phyloP scores from a whole-genome alignment of 2,329 filamentous ascomycete genomes.

The Exophiala spinifera region DNA sequence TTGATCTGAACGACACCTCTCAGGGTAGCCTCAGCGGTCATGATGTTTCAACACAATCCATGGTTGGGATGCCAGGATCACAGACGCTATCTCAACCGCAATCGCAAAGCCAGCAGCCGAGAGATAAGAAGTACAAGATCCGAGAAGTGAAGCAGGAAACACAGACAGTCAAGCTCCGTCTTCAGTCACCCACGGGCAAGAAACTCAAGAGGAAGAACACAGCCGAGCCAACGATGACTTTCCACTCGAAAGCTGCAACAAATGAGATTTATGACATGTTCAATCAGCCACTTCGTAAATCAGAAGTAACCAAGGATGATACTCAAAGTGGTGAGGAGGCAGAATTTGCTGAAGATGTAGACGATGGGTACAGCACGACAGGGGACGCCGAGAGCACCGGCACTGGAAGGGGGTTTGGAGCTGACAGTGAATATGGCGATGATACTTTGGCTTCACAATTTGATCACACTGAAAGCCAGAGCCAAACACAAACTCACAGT shows the following conservation, averaged over 20 bases:
- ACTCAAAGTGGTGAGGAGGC: constrained; percentile 64
- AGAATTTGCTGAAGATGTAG: constrained; percentile 54
- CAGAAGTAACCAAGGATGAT: constrained; percentile 40
- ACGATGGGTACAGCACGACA: constrained; percentile 75
- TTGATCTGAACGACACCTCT: constrained; percentile 10
- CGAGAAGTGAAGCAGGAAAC: constrained; percentile 83
- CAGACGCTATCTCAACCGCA: constrained; percentile 23
- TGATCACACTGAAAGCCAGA: constrained; percentile 45
- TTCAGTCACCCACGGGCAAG: constrained; percentile 81
- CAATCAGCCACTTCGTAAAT: constrained; percentile 70
- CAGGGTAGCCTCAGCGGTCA: constrained; percentile 12
- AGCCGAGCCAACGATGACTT: constrained; percentile 90
- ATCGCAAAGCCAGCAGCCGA: constrained; percentile 33
- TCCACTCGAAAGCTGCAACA: constrained; percentile 90
- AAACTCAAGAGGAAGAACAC: constrained; percentile 75
- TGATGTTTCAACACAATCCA: constrained; percentile 26
- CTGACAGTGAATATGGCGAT: constrained; percentile 63
- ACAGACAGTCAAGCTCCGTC: constrained; percentile 90
- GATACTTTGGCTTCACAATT: constrained; percentile 37
- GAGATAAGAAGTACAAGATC: constrained; percentile 70
- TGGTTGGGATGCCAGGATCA: constrained; percentile 27
- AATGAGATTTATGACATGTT: constrained; percentile 98
- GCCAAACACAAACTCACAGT: constrained; percentile 37
- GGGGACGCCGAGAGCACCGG: constrained; percentile 73
- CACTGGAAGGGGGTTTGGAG: constrained; percentile 66